Evolutionary conservation across 352 stramenopile species (phyloP).

Genomic region (Halophytophthora polymorphica): DNA sequence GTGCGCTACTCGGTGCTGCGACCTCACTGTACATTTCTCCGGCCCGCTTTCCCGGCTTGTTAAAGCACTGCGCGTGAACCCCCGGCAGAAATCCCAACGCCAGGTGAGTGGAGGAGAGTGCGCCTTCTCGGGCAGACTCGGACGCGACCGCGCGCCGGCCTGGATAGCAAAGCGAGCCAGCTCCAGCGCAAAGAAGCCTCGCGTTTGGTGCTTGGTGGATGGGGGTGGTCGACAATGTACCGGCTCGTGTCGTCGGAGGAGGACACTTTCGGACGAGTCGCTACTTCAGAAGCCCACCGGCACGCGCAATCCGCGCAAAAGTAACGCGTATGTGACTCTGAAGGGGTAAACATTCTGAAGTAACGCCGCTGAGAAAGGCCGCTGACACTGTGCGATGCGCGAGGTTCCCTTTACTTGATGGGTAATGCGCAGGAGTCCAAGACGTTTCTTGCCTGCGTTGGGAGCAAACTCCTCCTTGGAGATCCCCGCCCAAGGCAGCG

Average conservation of each 20-base stretch:
- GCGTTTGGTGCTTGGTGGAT: slow-evolving; percentile 5
- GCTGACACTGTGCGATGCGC: slow-evolving; percentile 16
- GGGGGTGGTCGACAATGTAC: no score
- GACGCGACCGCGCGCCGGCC: no score
- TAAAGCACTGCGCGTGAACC: no score
- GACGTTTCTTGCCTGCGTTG: background rate
- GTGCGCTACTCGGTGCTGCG: no score
- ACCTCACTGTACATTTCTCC: no score
- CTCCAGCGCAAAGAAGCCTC: background rate
- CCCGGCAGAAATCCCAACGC: no score
- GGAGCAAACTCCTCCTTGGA: slow-evolving; percentile 9
- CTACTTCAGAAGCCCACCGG: slow-evolving; percentile 10
- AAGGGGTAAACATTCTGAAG: slow-evolving; percentile 7
- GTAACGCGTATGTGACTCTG: background rate
- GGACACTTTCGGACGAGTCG: background rate
- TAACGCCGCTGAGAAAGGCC: slow-evolving; percentile 19
- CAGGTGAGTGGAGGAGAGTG: no score
- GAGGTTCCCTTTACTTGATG: slow-evolving; percentile 18
- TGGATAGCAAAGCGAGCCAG: background rate
- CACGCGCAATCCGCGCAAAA: slow-evolving; percentile 9
- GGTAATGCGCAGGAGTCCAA: slow-evolving; percentile 16
- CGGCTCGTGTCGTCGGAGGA: no score
- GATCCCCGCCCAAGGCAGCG: slow-evolving; percentile 2
- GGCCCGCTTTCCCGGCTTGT: no score
- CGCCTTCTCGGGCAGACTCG: no score